Evolutionary conservation across 192 early-diverging fungal genomes (phyloP).

Genomic region (Backusella mclennaniae): DNA sequence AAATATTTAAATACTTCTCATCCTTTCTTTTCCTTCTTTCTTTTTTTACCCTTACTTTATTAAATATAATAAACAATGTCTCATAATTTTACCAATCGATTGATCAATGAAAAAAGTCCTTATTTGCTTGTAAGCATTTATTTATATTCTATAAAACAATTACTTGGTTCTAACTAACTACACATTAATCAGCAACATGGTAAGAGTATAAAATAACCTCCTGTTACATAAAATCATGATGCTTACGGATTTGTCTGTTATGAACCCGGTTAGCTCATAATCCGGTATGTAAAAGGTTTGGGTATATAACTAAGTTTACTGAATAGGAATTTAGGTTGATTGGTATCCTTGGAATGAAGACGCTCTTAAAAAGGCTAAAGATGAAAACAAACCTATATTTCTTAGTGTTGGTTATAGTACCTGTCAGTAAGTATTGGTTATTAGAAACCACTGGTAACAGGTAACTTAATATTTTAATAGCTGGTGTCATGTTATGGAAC

Average conservation of each 20-base stretch:
- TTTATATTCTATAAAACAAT: neutral
- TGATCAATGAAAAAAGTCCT: constrained; percentile 53
- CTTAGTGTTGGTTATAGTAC: constrained; percentile 67
- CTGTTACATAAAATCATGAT: neutral
- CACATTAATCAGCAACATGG: constrained; percentile 37
- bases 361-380: constrained; percentile 51
- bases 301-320: neutral
- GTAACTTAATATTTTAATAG: constrained; percentile 1
- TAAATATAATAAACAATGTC: constrained; percentile 16
- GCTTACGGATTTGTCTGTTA: neutral
- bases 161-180: neutral
- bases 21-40: neutral
- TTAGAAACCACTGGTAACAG: neutral
- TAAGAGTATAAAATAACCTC: constrained; percentile 6
- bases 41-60: neutral
- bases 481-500: constrained; percentile 69
- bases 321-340: constrained; percentile 38
- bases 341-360: constrained; percentile 70
- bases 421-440: constrained; percentile 46
- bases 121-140: constrained; percentile 50
- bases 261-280: constrained; percentile 36
- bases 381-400: constrained; percentile 61
- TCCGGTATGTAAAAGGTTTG: constrained; percentile 34
- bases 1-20: neutral
- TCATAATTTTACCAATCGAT: constrained; percentile 44